These are phyloP conservation scores for Allium cepa DNA, from an alignment of 106 monocot species.

Conservation along the genomic window DNA sequence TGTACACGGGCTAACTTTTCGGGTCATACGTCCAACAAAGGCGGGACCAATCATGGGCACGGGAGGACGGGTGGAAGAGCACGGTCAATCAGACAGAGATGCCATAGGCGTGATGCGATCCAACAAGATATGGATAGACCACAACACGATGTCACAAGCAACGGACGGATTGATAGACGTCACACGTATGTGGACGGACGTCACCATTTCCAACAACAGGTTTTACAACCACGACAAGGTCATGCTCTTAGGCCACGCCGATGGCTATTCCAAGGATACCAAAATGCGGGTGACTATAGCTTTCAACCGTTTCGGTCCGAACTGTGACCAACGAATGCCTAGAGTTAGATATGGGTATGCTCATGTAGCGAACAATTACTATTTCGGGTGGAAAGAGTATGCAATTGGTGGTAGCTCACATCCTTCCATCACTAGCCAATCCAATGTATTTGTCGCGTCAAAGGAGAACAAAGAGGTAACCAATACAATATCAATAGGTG, in stretches of 20 bases:
- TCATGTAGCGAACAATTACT: conserved; percentile 64
- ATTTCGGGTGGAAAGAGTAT: conserved; percentile 56
- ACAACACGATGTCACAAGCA: conserved; percentile 48
- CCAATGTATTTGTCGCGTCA: conserved; percentile 37
- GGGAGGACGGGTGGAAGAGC: conserved; percentile 11
- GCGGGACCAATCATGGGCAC: conserved; percentile 13
- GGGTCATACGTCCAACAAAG: conserved; percentile 10
- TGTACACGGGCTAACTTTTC: conserved; percentile 59
- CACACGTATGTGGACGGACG: conserved; percentile 37
- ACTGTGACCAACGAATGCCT: conserved; percentile 53
- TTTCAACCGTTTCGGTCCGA: conserved; percentile 54
- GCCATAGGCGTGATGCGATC: conserved; percentile 40
- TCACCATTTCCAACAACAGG: conserved; percentile 79
- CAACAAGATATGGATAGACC: conserved; percentile 59
- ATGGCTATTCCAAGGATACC: conserved; percentile 22
- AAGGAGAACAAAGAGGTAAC: too few species aligned
- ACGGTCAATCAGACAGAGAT: conserved; percentile 30
- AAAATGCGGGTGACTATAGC: conserved; percentile 40
- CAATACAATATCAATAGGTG: too few species aligned
- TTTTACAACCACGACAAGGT: conserved; percentile 66
- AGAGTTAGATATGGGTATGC: conserved; percentile 60
- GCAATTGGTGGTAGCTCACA: conserved; percentile 71
- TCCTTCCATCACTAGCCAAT: conserved; percentile 48
- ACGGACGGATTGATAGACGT: conserved; percentile 60
- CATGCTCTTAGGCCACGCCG: conserved; percentile 54